A percentile compares a stretch with the other conserved stretches of the same genome.
These are phyloP conservation scores for Onygenales sp. DNA, from an alignment of 2,329 filamentous ascomycete genomes.

Conservation along the genomic window DNA sequence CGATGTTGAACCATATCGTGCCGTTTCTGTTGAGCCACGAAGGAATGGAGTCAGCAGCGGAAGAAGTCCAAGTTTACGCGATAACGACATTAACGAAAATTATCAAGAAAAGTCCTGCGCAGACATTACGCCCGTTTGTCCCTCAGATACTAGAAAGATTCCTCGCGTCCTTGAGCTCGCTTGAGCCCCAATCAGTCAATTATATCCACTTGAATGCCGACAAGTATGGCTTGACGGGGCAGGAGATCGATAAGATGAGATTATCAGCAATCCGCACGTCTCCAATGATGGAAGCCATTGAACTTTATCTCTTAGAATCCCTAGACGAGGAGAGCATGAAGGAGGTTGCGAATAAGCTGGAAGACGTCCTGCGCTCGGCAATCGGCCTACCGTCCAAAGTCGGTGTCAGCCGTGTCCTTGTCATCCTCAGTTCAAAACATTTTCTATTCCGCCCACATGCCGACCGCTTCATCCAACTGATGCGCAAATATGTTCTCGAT, in stretches of 20 bases:
- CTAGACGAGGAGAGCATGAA: conserved; percentile 71
- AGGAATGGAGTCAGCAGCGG: conserved; percentile 76
- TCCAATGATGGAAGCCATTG: conserved; percentile 85
- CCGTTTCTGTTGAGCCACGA: conserved; percentile 85
- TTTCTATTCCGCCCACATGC: conserved; percentile 67
- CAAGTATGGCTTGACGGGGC: conserved; percentile 73
- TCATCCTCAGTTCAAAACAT: conserved; percentile 70
- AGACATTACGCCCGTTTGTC: conserved; percentile 68
- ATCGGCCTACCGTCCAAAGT: conserved; percentile 92
- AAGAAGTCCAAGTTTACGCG: conserved; percentile 79
- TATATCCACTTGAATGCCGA: conserved; percentile 84
- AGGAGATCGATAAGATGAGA: conserved; percentile 81
- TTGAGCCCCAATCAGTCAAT: conserved; percentile 84
- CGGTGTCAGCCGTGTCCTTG: conserved; percentile 75
- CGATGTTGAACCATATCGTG: conserved; percentile 77
- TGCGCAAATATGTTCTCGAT: conserved; percentile 77
- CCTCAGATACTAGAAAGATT: conserved; percentile 72
- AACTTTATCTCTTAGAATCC: conserved; percentile 69
- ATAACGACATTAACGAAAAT: conserved; percentile 78
- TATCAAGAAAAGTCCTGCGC: conserved; percentile 74
- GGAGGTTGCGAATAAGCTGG: conserved; percentile 60
- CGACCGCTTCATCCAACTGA: conserved; percentile 62
- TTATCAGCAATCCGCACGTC: conserved; percentile 73
- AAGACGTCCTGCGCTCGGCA: conserved; percentile 71
- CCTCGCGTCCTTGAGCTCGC: conserved; percentile 70